Evolutionary conservation across 176 grass and related monocot species (phyloP).

Genomic region (Tillandsia fasciculata): DNA sequence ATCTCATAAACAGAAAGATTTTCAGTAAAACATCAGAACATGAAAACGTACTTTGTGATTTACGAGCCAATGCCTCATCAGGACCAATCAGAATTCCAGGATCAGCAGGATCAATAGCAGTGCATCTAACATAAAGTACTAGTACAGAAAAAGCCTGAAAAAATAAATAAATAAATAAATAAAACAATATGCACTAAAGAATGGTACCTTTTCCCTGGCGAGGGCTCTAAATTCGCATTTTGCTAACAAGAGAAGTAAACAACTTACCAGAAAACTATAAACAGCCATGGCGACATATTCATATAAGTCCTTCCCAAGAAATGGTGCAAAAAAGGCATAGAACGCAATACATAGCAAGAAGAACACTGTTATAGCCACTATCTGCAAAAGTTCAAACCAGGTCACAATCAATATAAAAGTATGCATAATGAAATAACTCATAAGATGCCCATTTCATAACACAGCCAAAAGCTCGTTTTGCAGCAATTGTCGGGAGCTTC

Average conservation of each 20-base stretch:
- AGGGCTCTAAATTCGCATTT: neutral
- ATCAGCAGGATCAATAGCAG: constrained; percentile 25
- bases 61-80: constrained; percentile 6
- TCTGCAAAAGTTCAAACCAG: neutral
- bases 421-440: too few relatives aligned
- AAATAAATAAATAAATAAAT: neutral
- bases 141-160: constrained; percentile 21
- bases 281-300: constrained; percentile 10
- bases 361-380: constrained; percentile 21
- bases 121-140: constrained; percentile 25
- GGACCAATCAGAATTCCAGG: constrained; percentile 14
- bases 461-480: neutral
- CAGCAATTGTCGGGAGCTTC: neutral
- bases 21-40: neutral
- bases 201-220: neutral
- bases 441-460: neutral
- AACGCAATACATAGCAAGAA: constrained; percentile 18
- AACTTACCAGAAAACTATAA: constrained; percentile 16
- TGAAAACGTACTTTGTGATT: constrained; percentile 4
- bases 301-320: constrained; percentile 20
- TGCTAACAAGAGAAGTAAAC: neutral
- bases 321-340: constrained; percentile 20
- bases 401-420: neutral
- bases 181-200: neutral
- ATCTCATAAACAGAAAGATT: neutral